Base-by-base conservation (phyloP, 176 grass and related monocot species). In the Microstegium vimineum region DNA sequence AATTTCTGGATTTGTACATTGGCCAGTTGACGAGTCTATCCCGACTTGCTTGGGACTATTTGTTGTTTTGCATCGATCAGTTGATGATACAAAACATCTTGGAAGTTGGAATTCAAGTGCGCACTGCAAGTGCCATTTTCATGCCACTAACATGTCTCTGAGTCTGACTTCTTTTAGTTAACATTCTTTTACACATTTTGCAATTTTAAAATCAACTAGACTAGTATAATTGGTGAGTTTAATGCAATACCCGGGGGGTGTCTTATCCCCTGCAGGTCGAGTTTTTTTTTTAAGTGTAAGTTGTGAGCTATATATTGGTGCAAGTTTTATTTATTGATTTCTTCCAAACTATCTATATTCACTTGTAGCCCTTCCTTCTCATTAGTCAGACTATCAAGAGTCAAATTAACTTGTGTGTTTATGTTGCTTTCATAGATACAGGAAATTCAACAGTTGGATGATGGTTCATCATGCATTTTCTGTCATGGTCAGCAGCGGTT, bases 401-500 rank as follows among this genome's bases (percentile, higher is more conserved):
- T 33, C 28, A 36, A 26, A 30, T 77, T 20, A 75, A 18, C 75
- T 85, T 32, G 43, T 59, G 12, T 69, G 62, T 86, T 86, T 71
- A 46, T 83, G 11, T 80, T 90, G 8, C 25, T 59, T 42, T 85
- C 27, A 75, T 76, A 98, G 92, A 95, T 98, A 93, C 87, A 66
- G 13, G 69, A 93, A 83, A 86, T 88, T 60, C 63, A 83, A 42
- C 88, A 62, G 45, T 62, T 88, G 65, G 89, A 93, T 82, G 90
- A 93, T 84, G 89, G 92, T 49, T 91, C 90, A 66, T 82, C 88
- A 75, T 85, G 86, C 75, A 85, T 98, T 79, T 9, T 95, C 68
- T 84, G 82, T 86, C 78, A 69, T 88, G 95, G 95, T 75, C 90
- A 95, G 78, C 90, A 98, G 64, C 81, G 95, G 4, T 98, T 98